phyloP scores from a whole-genome alignment of 352 stramenopile genomes.

The Hyaloperonospora arabidopsidis region DNA sequence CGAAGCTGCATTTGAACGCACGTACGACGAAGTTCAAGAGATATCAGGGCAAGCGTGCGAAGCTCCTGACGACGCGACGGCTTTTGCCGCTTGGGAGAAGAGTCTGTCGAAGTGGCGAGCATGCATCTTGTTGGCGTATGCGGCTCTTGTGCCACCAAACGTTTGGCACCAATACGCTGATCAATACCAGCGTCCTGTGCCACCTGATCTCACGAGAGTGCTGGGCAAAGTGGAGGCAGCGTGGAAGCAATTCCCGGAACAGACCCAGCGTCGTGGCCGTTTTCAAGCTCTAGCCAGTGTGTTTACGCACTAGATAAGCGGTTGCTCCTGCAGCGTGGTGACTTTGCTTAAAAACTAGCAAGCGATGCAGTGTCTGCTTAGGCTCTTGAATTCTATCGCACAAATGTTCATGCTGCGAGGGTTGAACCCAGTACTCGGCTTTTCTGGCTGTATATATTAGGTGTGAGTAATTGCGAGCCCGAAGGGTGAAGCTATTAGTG shows the following conservation, averaged over 20 bases:
- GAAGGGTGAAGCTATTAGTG: no score
- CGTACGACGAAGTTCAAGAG: constrained; percentile 61
- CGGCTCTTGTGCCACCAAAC: constrained; percentile 52
- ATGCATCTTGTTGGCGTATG: constrained; percentile 62
- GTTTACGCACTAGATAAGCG: constrained; percentile 18
- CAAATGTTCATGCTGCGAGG: no score
- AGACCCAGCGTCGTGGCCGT: constrained; percentile 45
- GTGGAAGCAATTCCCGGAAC: constrained; percentile 46
- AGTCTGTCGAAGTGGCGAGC: constrained; percentile 50
- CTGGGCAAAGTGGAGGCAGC: constrained; percentile 28
- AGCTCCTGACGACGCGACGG: constrained; percentile 21
- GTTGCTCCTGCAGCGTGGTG: background rate
- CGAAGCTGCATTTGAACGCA: constrained; percentile 50
- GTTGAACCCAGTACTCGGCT: no score
- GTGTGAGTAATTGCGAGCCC: no score
- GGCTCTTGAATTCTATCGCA: no score
- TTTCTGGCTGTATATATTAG: no score
- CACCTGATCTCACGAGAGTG: constrained; percentile 36
- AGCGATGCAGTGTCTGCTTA: no score
- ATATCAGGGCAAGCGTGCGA: constrained; percentile 41
- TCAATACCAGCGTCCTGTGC: constrained; percentile 44
- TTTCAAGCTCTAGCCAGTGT: constrained; percentile 40
- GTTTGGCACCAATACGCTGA: constrained; percentile 61
- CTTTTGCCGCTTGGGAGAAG: constrained; percentile 44
- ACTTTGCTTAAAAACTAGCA: no score